Evolutionary conservation across 2,329 filamentous ascomycete genomes (phyloP).

Genomic region (Amauroascus niger): DNA sequence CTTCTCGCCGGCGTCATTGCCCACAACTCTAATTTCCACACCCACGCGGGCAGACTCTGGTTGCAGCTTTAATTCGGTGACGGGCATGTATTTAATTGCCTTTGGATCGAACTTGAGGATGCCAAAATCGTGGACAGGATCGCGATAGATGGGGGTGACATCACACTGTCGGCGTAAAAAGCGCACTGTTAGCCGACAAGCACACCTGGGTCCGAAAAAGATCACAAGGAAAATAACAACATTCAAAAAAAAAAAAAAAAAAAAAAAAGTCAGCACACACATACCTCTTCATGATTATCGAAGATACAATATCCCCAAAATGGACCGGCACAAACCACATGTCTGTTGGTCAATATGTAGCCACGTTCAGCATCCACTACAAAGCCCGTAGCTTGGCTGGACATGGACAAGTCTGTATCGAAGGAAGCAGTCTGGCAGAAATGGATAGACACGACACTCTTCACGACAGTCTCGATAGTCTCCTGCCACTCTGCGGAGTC

Average conservation of each 20-base stretch:
- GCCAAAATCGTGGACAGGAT: conserved; percentile 96
- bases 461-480: conserved; percentile 87
- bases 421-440: conserved; percentile 98
- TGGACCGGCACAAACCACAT: conserved; percentile 88
- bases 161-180: conserved; percentile 56
- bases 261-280: conserved; percentile 13
- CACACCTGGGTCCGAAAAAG: no score
- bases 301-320: conserved; percentile 99
- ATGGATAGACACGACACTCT: conserved; percentile 94
- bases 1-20: conserved; percentile 97
- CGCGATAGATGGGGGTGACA: conserved; percentile 90
- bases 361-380: conserved; percentile 91
- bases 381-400: conserved; percentile 93
- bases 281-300: conserved; percentile 83
- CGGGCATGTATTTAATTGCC: conserved; percentile 92
- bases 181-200: not conserved
- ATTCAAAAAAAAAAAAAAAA: not conserved
- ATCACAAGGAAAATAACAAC: not conserved
- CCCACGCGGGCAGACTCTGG: conserved; percentile 82
- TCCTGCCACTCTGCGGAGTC: conserved; percentile 87
- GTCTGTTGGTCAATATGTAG: conserved; percentile 78
- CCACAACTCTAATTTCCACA: conserved; percentile 89
- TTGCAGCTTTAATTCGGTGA: conserved; percentile 67
- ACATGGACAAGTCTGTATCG: conserved; percentile 88
- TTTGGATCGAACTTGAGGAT: conserved; percentile 93